phyloP scores from a whole-genome alignment of 1,284 basidiomycete species.

The Pyrrhoderma lamaoense region DNA sequence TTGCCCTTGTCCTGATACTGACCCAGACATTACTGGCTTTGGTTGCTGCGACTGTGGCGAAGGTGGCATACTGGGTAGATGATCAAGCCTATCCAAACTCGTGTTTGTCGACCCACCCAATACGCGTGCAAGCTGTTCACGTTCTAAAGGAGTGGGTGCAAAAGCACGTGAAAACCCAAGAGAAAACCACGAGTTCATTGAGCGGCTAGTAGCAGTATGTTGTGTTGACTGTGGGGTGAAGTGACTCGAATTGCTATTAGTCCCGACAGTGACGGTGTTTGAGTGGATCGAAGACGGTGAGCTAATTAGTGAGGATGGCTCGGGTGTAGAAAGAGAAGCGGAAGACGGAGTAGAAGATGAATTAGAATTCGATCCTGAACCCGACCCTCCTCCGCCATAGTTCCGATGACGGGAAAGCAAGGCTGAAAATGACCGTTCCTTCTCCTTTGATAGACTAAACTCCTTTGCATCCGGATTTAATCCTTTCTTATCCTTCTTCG shows the following conservation, averaged over 20 bases:
- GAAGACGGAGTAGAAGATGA: slow-evolving; percentile 12
- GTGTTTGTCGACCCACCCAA: slow-evolving; percentile 14
- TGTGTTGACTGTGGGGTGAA: not conserved
- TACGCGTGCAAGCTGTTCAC: slow-evolving; percentile 22
- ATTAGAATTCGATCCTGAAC: slow-evolving; percentile 7
- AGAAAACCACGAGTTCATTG: slow-evolving; percentile 4
- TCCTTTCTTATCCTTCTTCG: slow-evolving; percentile 19
- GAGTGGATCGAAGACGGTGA: slow-evolving; percentile 8
- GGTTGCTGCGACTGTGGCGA: slow-evolving; percentile 9
- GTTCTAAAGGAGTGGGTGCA: slow-evolving; percentile 27
- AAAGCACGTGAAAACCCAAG: slow-evolving; percentile 23
- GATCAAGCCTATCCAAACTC: slow-evolving; percentile 13
- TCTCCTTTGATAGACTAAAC: slow-evolving; percentile 24
- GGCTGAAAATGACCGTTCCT: slow-evolving; percentile 16
- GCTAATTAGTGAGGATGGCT: slow-evolving; percentile 1
- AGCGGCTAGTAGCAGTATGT: not conserved
- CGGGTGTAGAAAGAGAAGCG: slow-evolving; percentile 13
- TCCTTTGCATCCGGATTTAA: slow-evolving; percentile 35
- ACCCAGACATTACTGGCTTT: too few relatives aligned
- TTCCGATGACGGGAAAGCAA: slow-evolving; percentile 12
- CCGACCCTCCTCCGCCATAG: not conserved
- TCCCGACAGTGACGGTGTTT: not conserved
- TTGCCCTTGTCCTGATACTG: too few relatives aligned
- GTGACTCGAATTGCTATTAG: not conserved
- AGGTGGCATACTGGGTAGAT: slow-evolving; percentile 6